These are phyloP conservation scores for Pseudotulostoma volvatum DNA, from an alignment of 495 filamentous ascomycete species.

Conservation along the genomic window DNA sequence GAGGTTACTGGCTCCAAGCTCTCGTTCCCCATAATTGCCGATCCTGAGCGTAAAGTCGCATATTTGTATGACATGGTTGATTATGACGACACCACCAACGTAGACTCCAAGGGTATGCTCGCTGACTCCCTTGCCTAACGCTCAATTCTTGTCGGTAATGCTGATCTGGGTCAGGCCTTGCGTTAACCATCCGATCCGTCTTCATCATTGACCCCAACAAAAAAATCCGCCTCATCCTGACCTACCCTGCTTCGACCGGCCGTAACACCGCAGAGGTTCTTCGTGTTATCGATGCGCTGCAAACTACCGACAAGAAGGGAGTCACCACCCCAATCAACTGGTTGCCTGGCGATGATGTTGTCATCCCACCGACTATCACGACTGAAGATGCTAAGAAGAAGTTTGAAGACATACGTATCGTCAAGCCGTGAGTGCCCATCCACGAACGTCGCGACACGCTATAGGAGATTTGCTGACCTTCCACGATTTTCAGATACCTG, in stretches of 20 bases:
- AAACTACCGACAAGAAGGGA: constrained; percentile 93
- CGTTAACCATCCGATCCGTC: constrained; percentile 97
- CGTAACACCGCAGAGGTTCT: constrained; percentile 94
- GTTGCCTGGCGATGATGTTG: constrained; percentile 81
- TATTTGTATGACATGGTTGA: constrained; percentile 95
- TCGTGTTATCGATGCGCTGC: constrained; percentile 86
- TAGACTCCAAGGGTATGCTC: constrained; percentile 63
- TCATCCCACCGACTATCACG: constrained; percentile 79
- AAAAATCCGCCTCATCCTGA: constrained; percentile 87
- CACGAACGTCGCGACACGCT: too few species aligned
- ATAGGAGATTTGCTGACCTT: constrained; percentile 10
- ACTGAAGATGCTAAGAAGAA: constrained; percentile 76
- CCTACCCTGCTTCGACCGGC: constrained; percentile 94
- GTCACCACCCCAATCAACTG: constrained; percentile 91
- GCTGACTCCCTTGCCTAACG: too few species aligned
- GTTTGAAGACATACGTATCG: constrained; percentile 78
- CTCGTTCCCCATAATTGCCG: constrained; percentile 90
- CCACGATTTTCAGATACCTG: constrained; percentile 19
- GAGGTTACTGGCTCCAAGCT: constrained; percentile 73
- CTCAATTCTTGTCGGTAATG: too few species aligned
- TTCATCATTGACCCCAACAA: constrained; percentile 99
- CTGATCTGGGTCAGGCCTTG: constrained; percentile 31
- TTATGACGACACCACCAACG: constrained; percentile 68
- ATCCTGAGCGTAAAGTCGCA: constrained; percentile 88
- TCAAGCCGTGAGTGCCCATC: constrained; percentile 70